Conservation (phyloP, 176 grass and related monocot genomes). For the Oryza meridionalis region DNA sequence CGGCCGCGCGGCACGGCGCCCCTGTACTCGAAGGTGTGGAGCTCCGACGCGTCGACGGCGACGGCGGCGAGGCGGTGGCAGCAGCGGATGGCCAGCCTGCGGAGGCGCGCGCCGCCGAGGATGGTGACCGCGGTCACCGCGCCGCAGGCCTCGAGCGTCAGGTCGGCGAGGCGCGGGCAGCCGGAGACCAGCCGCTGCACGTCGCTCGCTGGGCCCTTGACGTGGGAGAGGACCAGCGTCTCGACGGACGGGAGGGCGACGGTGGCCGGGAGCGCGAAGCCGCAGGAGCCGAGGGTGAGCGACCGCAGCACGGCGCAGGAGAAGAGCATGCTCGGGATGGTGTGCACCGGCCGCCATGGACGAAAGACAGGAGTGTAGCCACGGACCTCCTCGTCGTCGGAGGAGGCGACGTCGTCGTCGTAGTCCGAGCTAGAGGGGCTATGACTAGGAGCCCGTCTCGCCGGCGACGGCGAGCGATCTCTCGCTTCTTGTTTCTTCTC, state of each 20-base stretch:
- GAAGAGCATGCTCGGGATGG: background rate
- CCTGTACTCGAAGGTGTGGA: conserved; percentile 6
- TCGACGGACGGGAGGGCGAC: background rate
- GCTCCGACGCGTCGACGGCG: background rate
- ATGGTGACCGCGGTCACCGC: background rate
- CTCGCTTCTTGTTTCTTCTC: too few species aligned
- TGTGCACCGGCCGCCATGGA: background rate
- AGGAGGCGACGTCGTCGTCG: background rate
- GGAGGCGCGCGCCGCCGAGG: background rate
- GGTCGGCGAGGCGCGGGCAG: background rate
- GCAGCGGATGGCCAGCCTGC: background rate
- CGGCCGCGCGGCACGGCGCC: background rate
- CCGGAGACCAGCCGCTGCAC: conserved; percentile 25
- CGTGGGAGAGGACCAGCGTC: background rate
- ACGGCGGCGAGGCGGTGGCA: conserved; percentile 11
- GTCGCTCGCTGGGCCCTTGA: background rate
- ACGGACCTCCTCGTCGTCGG: background rate
- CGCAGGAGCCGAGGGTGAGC: background rate
- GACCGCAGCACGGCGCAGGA: background rate
- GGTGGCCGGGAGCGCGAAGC: background rate
- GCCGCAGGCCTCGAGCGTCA: background rate
- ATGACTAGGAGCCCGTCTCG: too few species aligned
- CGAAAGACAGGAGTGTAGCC: too few species aligned
- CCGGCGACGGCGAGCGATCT: too few species aligned
- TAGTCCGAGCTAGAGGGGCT: too few species aligned